Evolutionary conservation across 2,329 filamentous ascomycete genomes (phyloP).

Genomic region (Trichoderma breve): DNA sequence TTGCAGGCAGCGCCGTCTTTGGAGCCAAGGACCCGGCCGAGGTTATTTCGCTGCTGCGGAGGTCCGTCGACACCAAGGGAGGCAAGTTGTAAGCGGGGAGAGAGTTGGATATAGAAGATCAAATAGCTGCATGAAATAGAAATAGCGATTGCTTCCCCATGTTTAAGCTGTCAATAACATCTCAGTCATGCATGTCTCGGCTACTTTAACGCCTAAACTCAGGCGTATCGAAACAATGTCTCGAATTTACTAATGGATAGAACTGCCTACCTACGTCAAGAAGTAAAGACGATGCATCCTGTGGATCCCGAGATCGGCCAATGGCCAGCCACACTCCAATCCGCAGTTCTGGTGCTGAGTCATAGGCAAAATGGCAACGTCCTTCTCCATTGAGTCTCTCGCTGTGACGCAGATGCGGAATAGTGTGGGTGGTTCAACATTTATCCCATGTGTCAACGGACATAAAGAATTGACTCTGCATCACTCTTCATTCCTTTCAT

Average conservation of each 20-base stretch:
- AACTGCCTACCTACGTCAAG: not conserved
- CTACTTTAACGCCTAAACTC: no score
- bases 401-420: not conserved
- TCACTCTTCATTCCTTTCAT: not conserved
- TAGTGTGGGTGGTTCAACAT: constrained; percentile 4
- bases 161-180: not conserved
- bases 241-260: not conserved
- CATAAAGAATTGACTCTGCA: not conserved
- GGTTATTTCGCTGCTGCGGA: constrained; percentile 78
- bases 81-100: constrained; percentile 38
- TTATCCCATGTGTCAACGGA: not conserved
- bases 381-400: not conserved
- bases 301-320: constrained; percentile 19
- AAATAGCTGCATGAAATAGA: constrained; percentile 5
- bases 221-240: no score
- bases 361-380: constrained; percentile 4
- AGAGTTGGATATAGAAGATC: not conserved
- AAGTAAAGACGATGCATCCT: not conserved
- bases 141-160: not conserved
- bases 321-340: not conserved
- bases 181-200: not conserved
- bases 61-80: constrained; percentile 66
- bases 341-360: not conserved
- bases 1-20: constrained; percentile 94
- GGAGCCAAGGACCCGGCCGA: constrained; percentile 84